phyloP scores from a whole-genome alignment of 441 rosid species.

The Syzygium syzygioides region DNA sequence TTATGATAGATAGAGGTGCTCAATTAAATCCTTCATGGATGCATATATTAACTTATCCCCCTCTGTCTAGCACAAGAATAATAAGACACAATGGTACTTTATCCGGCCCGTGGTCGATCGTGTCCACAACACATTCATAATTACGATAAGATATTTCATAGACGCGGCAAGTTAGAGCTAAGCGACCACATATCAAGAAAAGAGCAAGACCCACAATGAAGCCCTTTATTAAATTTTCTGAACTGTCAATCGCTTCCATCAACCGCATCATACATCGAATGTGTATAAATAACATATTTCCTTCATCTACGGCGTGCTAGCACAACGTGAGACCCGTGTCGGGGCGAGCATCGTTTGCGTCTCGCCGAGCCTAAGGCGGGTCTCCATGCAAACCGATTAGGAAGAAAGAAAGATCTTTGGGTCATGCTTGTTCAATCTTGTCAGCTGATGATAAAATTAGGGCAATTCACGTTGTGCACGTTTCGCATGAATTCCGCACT shows the following conservation, averaged over 20 bases:
- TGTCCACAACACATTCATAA: neutral
- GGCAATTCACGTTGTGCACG: neutral
- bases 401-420: neutral
- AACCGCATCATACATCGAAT: neutral
- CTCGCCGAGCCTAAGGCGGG: neutral
- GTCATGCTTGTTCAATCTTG: neutral
- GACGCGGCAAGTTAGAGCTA: neutral
- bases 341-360: neutral
- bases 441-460: neutral
- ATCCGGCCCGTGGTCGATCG: accelerated
- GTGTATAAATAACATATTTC: neutral
- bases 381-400: neutral
- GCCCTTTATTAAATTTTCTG: neutral
- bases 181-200: neutral
- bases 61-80: accelerated
- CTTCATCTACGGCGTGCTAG: neutral
- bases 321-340: neutral
- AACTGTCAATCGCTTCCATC: neutral
- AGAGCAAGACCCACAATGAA: neutral
- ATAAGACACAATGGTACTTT: accelerated
- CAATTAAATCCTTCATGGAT: accelerated
- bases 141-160: neutral
- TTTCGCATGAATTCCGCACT: neutral
- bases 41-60: neutral
- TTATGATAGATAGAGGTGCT: neutral